Evolutionary conservation across 1,284 basidiomycete genomes (phyloP).

Genomic region (Fomes fomentarius): DNA sequence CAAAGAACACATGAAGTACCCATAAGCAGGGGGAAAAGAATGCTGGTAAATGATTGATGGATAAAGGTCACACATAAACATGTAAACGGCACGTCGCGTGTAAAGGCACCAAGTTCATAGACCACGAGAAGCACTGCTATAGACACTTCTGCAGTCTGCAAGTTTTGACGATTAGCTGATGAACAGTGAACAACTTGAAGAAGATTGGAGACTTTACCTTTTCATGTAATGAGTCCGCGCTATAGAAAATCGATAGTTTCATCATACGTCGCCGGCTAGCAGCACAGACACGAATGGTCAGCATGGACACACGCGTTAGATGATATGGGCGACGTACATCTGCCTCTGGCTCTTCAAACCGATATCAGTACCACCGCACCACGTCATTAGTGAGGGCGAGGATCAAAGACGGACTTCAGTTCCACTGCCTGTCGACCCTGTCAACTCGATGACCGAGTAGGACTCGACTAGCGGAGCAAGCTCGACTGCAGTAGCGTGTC

Average conservation of each 20-base stretch:
- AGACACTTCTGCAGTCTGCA: constrained; percentile 14
- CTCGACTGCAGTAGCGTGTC: constrained; percentile 97
- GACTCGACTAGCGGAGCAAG: constrained; percentile 92
- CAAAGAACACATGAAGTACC: too few relatives aligned
- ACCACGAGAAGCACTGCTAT: too few relatives aligned
- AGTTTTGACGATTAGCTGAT: too few relatives aligned
- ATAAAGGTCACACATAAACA: too few relatives aligned
- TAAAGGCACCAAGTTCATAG: too few relatives aligned
- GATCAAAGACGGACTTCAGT: constrained; percentile 70
- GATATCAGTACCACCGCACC: not conserved
- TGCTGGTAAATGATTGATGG: too few relatives aligned
- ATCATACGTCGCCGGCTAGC: constrained; percentile 82
- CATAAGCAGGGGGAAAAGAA: too few relatives aligned
- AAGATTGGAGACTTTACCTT: constrained; percentile 74
- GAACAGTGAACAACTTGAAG: too few relatives aligned
- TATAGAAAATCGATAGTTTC: constrained; percentile 90
- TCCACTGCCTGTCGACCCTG: constrained; percentile 94
- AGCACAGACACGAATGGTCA: not conserved
- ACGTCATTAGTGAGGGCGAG: not conserved
- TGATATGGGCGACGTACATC: too few relatives aligned
- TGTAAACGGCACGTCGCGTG: too few relatives aligned
- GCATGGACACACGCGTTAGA: too few relatives aligned
- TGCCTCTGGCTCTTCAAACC: constrained; percentile 86
- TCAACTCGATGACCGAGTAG: constrained; percentile 91
- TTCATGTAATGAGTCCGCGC: constrained; percentile 90